phyloP scores from a whole-genome alignment of 129 eudicot species.

The Flaveria sonorensis region DNA sequence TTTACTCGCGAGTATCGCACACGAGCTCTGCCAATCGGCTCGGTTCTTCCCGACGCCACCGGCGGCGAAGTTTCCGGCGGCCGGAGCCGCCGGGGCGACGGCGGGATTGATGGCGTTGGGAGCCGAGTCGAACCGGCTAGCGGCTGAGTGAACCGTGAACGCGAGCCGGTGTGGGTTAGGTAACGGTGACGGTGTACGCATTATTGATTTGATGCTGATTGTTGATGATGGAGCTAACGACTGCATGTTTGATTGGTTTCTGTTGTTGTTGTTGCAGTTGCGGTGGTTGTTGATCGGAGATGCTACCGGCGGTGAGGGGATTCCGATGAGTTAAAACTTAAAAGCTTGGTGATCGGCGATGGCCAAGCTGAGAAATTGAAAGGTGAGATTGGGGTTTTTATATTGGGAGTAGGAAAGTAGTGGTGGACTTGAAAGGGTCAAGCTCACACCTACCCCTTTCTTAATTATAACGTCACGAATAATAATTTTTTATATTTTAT shows the following conservation, averaged over 20 bases:
- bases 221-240: constrained; percentile 43
- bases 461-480: constrained; percentile 1
- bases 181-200: constrained; percentile 38
- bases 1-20: constrained; percentile 82
- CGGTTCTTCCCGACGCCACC: constrained; percentile 56
- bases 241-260: constrained; percentile 40
- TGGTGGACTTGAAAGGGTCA: constrained; percentile 45
- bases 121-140: constrained; percentile 52
- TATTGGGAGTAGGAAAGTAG: constrained; percentile 32
- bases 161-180: constrained; percentile 31
- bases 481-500: neutral
- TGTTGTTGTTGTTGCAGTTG: no score
- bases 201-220: constrained; percentile 38
- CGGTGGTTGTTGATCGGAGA: constrained; percentile 4
- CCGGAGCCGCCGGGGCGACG: constrained; percentile 18
- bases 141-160: constrained; percentile 48
- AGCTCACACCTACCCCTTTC: constrained; percentile 59
- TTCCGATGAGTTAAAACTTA: constrained; percentile 18
- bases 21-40: constrained; percentile 92
- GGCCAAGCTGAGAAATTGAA: constrained; percentile 67
- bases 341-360: constrained; percentile 55
- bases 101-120: constrained; percentile 29
- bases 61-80: constrained; percentile 16
- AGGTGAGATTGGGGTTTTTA: constrained; percentile 42
- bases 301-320: neutral